These are phyloP conservation scores for Rhizopogon vinicolor DNA, from an alignment of 768 basidiomycete species.

Conservation along the genomic window DNA sequence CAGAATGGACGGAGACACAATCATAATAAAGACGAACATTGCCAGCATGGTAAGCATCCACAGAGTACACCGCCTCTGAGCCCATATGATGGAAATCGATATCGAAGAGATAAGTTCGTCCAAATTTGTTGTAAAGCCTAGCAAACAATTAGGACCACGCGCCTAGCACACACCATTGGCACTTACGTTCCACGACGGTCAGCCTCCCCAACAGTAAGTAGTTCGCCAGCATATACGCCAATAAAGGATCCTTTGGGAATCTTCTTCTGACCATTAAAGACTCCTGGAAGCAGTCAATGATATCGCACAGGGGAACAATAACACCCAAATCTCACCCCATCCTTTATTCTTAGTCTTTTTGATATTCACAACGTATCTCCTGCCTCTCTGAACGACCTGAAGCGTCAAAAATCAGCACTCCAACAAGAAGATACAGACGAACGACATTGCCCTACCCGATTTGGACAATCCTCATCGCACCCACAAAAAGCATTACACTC, in stretches of 20 bases:
- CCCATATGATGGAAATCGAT: constrained; percentile 72
- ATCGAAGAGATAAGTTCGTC: constrained; percentile 78
- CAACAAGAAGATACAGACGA: neutral
- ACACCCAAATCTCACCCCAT: constrained; percentile 57
- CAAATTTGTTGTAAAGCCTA: constrained; percentile 72
- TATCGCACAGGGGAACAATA: neutral
- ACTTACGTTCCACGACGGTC: constrained; percentile 66
- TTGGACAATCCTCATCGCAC: constrained; percentile 78
- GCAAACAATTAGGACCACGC: constrained; percentile 1
- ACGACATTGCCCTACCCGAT: constrained; percentile 52
- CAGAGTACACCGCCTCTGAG: constrained; percentile 41
- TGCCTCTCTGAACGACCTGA: constrained; percentile 81
- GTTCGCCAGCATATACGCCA: constrained; percentile 84
- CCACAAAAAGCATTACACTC: constrained; percentile 84
- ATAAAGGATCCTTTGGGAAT: constrained; percentile 70
- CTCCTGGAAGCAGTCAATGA: constrained; percentile 39
- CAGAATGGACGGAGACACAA: neutral
- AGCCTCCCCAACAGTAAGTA: constrained; percentile 63
- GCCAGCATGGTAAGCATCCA: constrained; percentile 87
- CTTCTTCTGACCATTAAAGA: constrained; percentile 60
- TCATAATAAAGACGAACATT: constrained; percentile 50
- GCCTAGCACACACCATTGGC: too few species aligned
- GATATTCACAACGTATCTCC: constrained; percentile 58
- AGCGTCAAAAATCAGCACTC: neutral
- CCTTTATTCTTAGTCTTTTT: constrained; percentile 73